Evolutionary conservation across 257 asterid species (phyloP), one percentile per base, ranked within the genome.

Genomic region (Primulina tabacum): DNA sequence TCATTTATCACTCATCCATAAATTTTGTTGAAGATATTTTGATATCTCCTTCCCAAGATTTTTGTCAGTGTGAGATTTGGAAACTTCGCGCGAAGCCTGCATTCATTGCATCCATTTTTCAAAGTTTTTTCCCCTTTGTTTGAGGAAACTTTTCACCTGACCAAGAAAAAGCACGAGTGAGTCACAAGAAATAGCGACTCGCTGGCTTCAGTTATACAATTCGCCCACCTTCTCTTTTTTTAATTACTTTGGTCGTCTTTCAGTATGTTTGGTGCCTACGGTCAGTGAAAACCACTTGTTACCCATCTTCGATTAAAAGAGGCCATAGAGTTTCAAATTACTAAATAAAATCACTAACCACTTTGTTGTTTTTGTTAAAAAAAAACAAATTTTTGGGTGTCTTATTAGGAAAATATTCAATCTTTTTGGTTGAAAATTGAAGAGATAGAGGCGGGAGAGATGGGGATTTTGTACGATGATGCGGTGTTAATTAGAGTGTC

Each of bases 401-500:
- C 20, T 50, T 50, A 50, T 5, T 4, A 1, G 57, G 8, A 7
- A 5, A 50, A 50, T 20, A 16, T 50, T 50, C 57, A 50, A 50
- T 50, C 57, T 50, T 50, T 50, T 16, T 50, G 57, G 21, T 17
- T 16, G 57, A 50, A 17, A 16, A 5, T 17, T 16, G 57, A 50
- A 17, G 57, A 6, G 20, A 50, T 1, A 50, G 21, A 16, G 21
- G 57, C 20, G 57, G 76, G 67, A 24, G 65, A 68, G 73, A 86
- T 86, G 92, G 92, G 95, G 43, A 75, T 87, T 38, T 74, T 83
- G 3, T 80, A 63, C 68, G 97, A 90, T 50, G 97, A 90, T 72
- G 91, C 82, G 33, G 93, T 90, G 21, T 57, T 83, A 81, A 88
- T 90, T 6, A 82, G 85, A 74, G 84, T 84, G 79, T 84, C 84